Evolutionary conservation across 106 monocot species (phyloP).

Genomic region (Dendrobium huoshanense): DNA sequence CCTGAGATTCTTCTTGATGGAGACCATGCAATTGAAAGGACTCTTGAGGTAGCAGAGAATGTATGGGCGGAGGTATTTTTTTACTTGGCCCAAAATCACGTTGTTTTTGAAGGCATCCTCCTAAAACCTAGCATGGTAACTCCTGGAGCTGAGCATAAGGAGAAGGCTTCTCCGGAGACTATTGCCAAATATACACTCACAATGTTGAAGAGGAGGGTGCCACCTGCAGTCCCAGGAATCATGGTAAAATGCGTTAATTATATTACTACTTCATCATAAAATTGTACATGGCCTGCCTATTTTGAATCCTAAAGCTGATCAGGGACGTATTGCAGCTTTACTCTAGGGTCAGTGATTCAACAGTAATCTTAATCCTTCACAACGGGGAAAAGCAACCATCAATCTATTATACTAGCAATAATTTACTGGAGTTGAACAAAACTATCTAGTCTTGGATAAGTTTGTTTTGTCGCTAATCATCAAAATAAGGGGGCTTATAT

Average conservation of each 20-base stretch:
- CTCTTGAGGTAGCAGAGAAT: conserved; percentile 83
- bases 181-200: conserved; percentile 73
- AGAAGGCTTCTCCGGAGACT: conserved; percentile 72
- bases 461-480: not conserved
- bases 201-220: conserved; percentile 73
- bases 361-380: not conserved
- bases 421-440: not conserved
- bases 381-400: not conserved
- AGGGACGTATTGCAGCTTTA: not conserved
- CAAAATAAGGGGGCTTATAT: not conserved
- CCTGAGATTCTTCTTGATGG: conserved; percentile 98
- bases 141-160: conserved; percentile 92
- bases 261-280: not conserved
- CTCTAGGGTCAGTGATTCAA: not conserved
- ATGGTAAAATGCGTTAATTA: conserved; percentile 43
- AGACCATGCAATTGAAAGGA: conserved; percentile 81
- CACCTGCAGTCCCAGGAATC: conserved; percentile 94
- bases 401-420: not conserved
- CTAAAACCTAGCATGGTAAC: conserved; percentile 98
- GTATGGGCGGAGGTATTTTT: conserved; percentile 93
- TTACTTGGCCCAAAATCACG: conserved; percentile 83
- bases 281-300: not conserved
- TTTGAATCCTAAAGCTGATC: not conserved
- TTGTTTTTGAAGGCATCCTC: conserved; percentile 80
- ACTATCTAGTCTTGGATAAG: not conserved